Percentiles rank a stretch among this genome's conserved stretches.
These are phyloP conservation scores for Fusarium lateritium DNA, from an alignment of 2,329 filamentous ascomycete species.

Conservation along the genomic window DNA sequence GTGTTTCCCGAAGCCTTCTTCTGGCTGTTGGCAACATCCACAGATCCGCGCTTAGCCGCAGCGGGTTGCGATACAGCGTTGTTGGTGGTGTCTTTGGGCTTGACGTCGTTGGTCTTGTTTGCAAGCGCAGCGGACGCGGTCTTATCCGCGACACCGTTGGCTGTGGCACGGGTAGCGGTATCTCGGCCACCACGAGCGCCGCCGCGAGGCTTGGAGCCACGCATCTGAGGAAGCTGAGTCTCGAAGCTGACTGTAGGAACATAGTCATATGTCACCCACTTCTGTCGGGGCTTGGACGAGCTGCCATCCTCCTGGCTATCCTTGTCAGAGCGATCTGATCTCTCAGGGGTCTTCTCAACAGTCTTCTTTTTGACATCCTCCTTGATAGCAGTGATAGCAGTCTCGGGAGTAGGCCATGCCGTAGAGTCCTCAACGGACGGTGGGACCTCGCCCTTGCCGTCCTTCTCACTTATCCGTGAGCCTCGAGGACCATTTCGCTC, in stretches of 20 bases:
- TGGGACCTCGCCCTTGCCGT: slow-evolving; percentile 55
- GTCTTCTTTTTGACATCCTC: slow-evolving; percentile 80
- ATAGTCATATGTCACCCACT: slow-evolving; percentile 88
- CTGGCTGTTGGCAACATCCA: slow-evolving; percentile 58
- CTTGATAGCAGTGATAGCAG: slow-evolving; percentile 71
- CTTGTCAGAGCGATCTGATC: slow-evolving; percentile 72
- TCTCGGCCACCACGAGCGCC: slow-evolving; percentile 60
- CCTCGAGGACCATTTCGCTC: slow-evolving; percentile 64
- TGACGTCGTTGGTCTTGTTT: slow-evolving; percentile 54
- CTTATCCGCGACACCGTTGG: slow-evolving; percentile 58
- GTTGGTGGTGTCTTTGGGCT: slow-evolving; percentile 57
- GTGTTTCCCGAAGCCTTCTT: slow-evolving; percentile 60
- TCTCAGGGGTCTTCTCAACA: slow-evolving; percentile 74
- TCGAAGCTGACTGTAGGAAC: slow-evolving; percentile 89
- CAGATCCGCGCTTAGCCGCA: slow-evolving; percentile 61
- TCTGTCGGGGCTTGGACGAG: slow-evolving; percentile 68
- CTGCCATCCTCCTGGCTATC: slow-evolving; percentile 69
- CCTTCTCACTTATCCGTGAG: slow-evolving; percentile 62
- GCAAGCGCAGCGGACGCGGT: slow-evolving; percentile 46
- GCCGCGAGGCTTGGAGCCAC: slow-evolving; percentile 66
- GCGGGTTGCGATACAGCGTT: slow-evolving; percentile 56
- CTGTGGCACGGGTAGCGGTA: slow-evolving; percentile 56
- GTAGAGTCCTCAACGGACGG: slow-evolving; percentile 82
- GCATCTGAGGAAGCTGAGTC: slow-evolving; percentile 77
- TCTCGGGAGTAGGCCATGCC: slow-evolving; percentile 93